Evolutionary conservation across 1,284 basidiomycete species (phyloP).

Genomic region (Ganoderma meredithae): DNA sequence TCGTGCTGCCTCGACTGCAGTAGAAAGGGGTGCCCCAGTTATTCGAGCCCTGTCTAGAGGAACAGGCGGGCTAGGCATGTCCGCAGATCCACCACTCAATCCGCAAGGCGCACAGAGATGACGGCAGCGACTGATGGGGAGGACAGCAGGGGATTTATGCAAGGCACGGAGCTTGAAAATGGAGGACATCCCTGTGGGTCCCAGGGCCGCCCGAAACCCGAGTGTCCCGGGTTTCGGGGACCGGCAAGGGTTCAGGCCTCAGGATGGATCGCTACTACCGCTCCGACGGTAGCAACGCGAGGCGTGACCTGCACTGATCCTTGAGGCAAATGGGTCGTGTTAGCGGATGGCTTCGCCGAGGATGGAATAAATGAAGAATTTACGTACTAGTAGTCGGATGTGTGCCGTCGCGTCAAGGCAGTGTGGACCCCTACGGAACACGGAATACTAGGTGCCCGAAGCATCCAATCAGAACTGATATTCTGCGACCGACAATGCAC

Average conservation of each 20-base stretch:
- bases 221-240: slow-evolving; percentile 17
- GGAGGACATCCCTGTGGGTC: slow-evolving; percentile 8
- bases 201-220: not conserved
- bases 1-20: slow-evolving; percentile 14
- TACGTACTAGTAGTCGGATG: slow-evolving; percentile 27
- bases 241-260: slow-evolving; percentile 8
- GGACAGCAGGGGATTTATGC: not conserved
- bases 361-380: slow-evolving; percentile 2
- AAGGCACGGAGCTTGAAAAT: not conserved
- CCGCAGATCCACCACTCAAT: slow-evolving; percentile 3
- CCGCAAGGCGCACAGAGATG: slow-evolving; percentile 7
- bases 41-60: slow-evolving; percentile 9
- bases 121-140: slow-evolving; percentile 11
- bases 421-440: not conserved
- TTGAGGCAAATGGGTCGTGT: slow-evolving; percentile 22
- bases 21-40: slow-evolving; percentile 12
- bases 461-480: not conserved
- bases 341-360: slow-evolving; percentile 13
- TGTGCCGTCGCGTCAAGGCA: slow-evolving; percentile 2
- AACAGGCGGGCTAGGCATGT: slow-evolving; percentile 13
- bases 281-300: slow-evolving; percentile 24
- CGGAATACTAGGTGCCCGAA: not conserved
- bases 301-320: slow-evolving; percentile 28
- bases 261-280: not conserved
- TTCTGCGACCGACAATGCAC: slow-evolving; percentile 2